These are phyloP conservation scores for Datisca glomerata DNA, from an alignment of 306 rosid genomes.

Conservation along the genomic window DNA sequence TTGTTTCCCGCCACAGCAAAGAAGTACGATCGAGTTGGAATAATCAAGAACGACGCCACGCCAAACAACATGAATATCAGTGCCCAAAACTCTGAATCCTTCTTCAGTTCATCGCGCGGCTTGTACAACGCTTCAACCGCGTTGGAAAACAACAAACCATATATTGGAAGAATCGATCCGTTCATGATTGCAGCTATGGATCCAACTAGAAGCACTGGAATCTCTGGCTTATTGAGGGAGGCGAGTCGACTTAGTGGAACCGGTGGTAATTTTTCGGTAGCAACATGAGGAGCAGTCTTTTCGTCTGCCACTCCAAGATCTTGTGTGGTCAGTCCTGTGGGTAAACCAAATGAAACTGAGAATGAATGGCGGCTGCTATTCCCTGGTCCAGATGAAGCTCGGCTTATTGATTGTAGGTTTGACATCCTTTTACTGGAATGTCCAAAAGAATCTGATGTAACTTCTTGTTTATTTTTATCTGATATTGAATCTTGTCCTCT, in stretches of 20 bases:
- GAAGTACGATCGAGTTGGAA: constrained; percentile 38
- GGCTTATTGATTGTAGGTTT: constrained; percentile 31
- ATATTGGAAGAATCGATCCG: constrained; percentile 36
- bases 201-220: constrained; percentile 44
- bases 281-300: constrained; percentile 6
- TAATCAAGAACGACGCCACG: constrained; percentile 18
- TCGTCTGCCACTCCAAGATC: constrained; percentile 11
- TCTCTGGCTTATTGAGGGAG: constrained; percentile 67
- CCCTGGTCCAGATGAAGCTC: constrained; percentile 41
- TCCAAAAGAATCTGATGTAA: constrained; percentile 20
- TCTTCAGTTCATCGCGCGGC: constrained; percentile 38
- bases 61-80: constrained; percentile 35
- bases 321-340: constrained; percentile 18
- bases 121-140: constrained; percentile 46
- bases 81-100: constrained; percentile 62
- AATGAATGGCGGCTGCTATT: constrained; percentile 33
- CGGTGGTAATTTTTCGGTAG: constrained; percentile 17
- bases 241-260: constrained; percentile 44
- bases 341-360: constrained; percentile 22
- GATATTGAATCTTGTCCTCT: constrained; percentile 13
- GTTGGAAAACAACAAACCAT: constrained; percentile 34
- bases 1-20: constrained; percentile 59
- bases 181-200: constrained; percentile 37
- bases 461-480: constrained; percentile 22
- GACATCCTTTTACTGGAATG: constrained; percentile 29